Evolutionary conservation across 352 stramenopile species (phyloP), one percentile per base, ranked within the genome.

Genomic region (Pythium folliculosum): DNA sequence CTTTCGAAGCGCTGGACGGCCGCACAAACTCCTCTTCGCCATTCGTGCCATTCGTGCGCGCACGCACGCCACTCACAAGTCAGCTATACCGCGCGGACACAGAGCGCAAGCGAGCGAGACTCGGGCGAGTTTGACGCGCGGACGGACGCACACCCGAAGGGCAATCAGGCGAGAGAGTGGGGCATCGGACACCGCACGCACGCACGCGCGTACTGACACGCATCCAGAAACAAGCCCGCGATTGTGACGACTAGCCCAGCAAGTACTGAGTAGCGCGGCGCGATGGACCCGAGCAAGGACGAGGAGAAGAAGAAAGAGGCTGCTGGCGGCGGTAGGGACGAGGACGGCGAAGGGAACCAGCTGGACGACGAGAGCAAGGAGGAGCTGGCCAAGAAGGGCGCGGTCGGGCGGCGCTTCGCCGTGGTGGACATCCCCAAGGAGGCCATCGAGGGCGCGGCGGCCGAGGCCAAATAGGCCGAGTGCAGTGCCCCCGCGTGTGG

Each of bases 371-470:
- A 74, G 55, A 62, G n/a, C 58, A 69, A 77, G 22, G 67, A 77
- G 5, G 67, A 75, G 6, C 30, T 77, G 52, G 55, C 68, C 22
- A 75, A 77, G 59, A 74, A 72, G 56, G 71, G 71, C 23, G 71
- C 71, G 1, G 71, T 77, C n/a, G 71, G 71, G 19, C 56, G 71
- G 27, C 61, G 71, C n/a, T 72, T 72, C 45, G 71, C 71, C 1
- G 67, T 77, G 17, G 52, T 69, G 19, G 64, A 69, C 60, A 72
- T 77, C 44, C 66, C 70, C 23, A 69, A 67, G 51, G 66, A 74
- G 19, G 65, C 60, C 6, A 38, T 51, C 19, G 44, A 65, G 32
- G 45, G 43, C 48, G 55, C 58, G 3, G 27, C 17, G 27, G 25
- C 44, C 49, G 60, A 69, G 40, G 38, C 55, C 67, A 74, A 74